Conservation (phyloP, 441 rosid genomes). For the Populus trichocarpa region DNA sequence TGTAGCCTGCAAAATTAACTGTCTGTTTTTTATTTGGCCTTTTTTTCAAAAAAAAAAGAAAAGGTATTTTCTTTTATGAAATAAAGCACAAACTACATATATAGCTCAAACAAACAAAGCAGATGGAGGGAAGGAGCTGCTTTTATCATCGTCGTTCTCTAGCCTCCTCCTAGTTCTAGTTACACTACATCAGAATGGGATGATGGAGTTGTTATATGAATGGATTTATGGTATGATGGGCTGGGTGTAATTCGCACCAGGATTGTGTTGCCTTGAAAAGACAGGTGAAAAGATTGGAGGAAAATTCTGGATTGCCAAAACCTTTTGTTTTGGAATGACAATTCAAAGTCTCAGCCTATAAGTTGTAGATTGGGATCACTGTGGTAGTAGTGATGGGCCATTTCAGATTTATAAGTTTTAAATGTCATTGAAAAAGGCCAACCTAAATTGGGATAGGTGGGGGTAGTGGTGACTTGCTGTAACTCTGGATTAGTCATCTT, state of each 20-base stretch:
- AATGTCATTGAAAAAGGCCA: background rate
- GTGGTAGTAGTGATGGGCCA: background rate
- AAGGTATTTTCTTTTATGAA: no score
- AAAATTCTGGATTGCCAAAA: background rate
- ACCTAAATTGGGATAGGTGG: background rate
- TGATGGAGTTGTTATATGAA: background rate
- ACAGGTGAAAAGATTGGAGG: background rate
- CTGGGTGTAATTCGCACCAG: background rate
- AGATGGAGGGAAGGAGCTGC: background rate
- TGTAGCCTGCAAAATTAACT: background rate
- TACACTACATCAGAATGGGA: background rate
- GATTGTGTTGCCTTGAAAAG: background rate
- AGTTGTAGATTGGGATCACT: background rate
- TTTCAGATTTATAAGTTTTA: background rate
- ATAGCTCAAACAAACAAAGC: background rate
- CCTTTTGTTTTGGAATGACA: background rate
- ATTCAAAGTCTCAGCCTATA: background rate
- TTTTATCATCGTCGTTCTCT: background rate
- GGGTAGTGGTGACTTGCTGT: background rate
- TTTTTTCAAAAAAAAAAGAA: no score
- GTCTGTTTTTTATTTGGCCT: background rate
- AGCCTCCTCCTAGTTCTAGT: background rate
- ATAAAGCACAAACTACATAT: background rate
- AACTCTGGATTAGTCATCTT: background rate
- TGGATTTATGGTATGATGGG: background rate